phyloP scores from a whole-genome alignment of 1,139 yeast species.

The Saccharomyces hybrid region DNA sequence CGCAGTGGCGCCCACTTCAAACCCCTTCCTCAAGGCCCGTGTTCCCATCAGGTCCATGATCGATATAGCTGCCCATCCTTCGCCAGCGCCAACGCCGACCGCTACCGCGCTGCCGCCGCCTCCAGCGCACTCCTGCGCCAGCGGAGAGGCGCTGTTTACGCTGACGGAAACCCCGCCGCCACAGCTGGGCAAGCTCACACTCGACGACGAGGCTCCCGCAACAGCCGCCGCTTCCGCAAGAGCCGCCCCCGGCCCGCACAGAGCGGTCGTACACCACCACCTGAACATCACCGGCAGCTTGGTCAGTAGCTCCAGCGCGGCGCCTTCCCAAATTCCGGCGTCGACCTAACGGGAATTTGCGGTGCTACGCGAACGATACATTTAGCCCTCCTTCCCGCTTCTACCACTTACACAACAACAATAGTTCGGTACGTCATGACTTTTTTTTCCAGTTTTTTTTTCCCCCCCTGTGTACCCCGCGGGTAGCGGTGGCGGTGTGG shows the following conservation, averaged over 20 bases:
- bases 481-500: neutral
- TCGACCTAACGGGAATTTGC: neutral
- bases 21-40: conserved; percentile 10
- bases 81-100: neutral
- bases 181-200: neutral
- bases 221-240: neutral
- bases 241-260: conserved; percentile 5
- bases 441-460: too few relatives aligned
- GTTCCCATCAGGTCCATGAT: conserved; percentile 19
- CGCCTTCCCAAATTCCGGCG: neutral
- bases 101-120: neutral
- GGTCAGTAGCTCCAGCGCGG: neutral
- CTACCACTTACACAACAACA: too few relatives aligned
- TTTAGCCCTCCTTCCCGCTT: too few relatives aligned
- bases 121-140: neutral
- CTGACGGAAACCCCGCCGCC: neutral
- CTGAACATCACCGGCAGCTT: conserved; percentile 12
- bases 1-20: conserved; percentile 11
- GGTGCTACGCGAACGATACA: too few relatives aligned
- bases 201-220: neutral
- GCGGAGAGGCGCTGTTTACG: neutral
- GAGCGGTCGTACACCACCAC: conserved; percentile 14
- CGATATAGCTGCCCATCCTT: conserved; percentile 20
- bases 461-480: too few relatives aligned
- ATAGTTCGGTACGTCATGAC: too few relatives aligned